phyloP scores from a whole-genome alignment of 2,329 filamentous ascomycete species.

The Fusarium sp. region DNA sequence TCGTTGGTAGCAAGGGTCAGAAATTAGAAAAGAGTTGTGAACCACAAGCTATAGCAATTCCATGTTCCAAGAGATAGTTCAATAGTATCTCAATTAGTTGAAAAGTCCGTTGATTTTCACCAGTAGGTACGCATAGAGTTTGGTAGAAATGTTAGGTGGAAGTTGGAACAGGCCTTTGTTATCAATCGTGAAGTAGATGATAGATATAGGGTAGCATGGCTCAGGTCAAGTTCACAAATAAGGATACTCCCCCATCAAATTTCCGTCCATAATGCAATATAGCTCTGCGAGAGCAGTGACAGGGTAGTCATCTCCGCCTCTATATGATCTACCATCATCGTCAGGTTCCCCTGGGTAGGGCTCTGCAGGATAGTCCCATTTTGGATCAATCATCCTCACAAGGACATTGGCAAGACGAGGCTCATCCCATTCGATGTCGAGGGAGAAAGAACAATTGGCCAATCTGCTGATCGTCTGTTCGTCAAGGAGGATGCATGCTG shows the following conservation, averaged over 20 bases:
- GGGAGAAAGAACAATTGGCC: not conserved
- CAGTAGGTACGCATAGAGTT: not conserved
- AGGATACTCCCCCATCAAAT: slow-evolving; percentile 21
- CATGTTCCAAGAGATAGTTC: too few relatives aligned
- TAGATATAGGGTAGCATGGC: not conserved
- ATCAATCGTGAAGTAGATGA: not conserved
- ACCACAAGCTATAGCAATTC: too few relatives aligned
- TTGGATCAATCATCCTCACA: slow-evolving; percentile 16
- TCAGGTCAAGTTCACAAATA: not conserved
- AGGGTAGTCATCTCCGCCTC: slow-evolving; percentile 1
- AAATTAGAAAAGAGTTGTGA: accelerated
- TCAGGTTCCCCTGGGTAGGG: not conserved
- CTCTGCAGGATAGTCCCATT: slow-evolving; percentile 17
- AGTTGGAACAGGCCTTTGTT: not conserved
- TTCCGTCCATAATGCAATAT: slow-evolving; percentile 12
- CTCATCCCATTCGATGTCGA: slow-evolving; percentile 5
- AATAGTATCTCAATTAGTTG: too few relatives aligned
- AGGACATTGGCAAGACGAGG: not conserved
- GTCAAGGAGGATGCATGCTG: slow-evolving; percentile 12
- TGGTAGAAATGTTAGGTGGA: not conserved
- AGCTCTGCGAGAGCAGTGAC: not conserved
- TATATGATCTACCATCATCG: not conserved
- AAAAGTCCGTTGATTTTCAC: too few relatives aligned
- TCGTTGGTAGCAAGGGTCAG: too few relatives aligned
- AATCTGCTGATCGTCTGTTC: not conserved